phyloP scores from a whole-genome alignment of 129 eudicot species.

The Escallonia herrerae region DNA sequence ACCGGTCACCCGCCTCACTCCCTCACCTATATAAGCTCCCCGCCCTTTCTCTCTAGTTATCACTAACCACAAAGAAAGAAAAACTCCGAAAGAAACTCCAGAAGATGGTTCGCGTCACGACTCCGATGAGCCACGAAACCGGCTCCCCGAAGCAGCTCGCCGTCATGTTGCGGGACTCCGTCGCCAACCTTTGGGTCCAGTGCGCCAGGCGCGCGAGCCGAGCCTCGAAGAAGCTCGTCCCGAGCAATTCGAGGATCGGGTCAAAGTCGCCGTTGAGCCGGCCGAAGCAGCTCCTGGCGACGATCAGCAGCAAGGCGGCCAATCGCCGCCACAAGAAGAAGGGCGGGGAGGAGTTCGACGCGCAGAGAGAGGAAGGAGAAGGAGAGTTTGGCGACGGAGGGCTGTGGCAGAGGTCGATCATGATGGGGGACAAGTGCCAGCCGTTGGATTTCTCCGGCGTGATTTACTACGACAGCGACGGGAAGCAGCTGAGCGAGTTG shows the following conservation, averaged over 20 bases:
- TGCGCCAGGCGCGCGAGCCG: background rate
- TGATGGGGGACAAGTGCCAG: slow-evolving; percentile 44
- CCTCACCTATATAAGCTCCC: background rate
- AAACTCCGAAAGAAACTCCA: background rate
- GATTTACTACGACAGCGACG: slow-evolving; percentile 32
- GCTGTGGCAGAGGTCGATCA: slow-evolving; percentile 30
- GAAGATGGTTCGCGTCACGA: no score
- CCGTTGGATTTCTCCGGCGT: slow-evolving; percentile 41
- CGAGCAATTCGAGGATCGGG: background rate
- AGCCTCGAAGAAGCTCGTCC: slow-evolving; percentile 8
- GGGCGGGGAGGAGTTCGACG: background rate
- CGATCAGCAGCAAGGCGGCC: slow-evolving; percentile 25
- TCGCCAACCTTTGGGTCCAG: background rate
- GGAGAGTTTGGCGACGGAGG: slow-evolving; percentile 22
- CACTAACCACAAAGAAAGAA: background rate
- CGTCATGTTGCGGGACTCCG: background rate
- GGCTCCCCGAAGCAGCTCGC: no score
- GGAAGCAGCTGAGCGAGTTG: slow-evolving; percentile 16
- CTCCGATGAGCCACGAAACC: no score
- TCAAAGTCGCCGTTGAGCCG: slow-evolving; percentile 3
- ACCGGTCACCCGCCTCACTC: background rate
- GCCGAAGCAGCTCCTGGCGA: slow-evolving; percentile 13
- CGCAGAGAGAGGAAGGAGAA: background rate
- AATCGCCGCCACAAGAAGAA: slow-evolving; percentile 12
- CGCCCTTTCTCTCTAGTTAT: background rate